These are phyloP conservation scores for Peniophora sp. DNA, from an alignment of 1,284 basidiomycete genomes.

Conservation along the genomic window DNA sequence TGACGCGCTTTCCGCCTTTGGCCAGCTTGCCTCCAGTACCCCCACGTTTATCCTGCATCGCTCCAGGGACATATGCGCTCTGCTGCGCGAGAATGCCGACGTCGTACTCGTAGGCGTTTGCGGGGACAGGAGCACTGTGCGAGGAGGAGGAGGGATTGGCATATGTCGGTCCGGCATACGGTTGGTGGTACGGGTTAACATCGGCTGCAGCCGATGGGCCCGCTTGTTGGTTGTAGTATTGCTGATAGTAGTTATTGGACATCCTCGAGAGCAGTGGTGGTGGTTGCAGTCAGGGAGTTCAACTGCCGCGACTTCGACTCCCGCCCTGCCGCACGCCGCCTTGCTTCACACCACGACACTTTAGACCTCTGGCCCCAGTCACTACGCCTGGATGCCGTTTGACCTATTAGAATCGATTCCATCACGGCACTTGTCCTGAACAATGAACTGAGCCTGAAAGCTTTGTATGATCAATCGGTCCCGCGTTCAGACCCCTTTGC, in stretches of 20 bases:
- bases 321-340: too few species aligned
- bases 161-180: conserved; percentile 68
- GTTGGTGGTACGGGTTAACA: conserved; percentile 71
- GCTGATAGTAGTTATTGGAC: conserved; percentile 25
- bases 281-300: too few species aligned
- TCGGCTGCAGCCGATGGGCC: conserved; percentile 34
- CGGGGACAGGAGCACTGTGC: conserved; percentile 71
- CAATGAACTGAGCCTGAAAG: too few species aligned
- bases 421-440: too few species aligned
- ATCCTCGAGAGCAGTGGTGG: too few species aligned
- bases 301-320: too few species aligned
- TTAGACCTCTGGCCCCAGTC: too few species aligned
- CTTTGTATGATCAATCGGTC: too few species aligned
- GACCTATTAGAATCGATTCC: too few species aligned
- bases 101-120: conserved; percentile 86
- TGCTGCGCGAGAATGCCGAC: conserved; percentile 82
- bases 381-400: too few species aligned
- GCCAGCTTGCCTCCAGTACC: conserved; percentile 78
- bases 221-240: conserved; percentile 38
- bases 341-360: too few species aligned
- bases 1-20: conserved; percentile 88
- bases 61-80: conserved; percentile 82
- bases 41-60: conserved; percentile 79
- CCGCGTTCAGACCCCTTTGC: too few species aligned
- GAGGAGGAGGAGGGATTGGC: conserved; percentile 57